These are phyloP conservation scores for Lecanicillium sp. DNA, from an alignment of 2,329 filamentous ascomycete genomes.

Conservation along the genomic window DNA sequence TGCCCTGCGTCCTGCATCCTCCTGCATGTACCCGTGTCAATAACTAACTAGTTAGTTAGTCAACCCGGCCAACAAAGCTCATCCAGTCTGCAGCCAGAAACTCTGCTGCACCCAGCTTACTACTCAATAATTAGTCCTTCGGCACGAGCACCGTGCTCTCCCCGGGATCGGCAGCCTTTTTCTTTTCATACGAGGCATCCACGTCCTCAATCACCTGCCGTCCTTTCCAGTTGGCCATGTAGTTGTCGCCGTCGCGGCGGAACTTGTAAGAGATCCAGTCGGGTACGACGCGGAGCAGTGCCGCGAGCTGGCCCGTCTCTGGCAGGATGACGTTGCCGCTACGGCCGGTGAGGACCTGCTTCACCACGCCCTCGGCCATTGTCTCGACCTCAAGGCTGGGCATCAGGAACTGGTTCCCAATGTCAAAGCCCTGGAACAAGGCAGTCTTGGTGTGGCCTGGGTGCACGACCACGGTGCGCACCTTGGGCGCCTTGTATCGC, in stretches of 20 bases:
- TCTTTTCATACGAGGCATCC: conserved; percentile 30
- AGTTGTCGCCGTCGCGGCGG: conserved; percentile 35
- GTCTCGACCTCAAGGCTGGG: conserved; percentile 33
- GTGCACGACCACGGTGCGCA: conserved; percentile 61
- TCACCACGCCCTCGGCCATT: conserved; percentile 42
- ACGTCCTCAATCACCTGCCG: conserved; percentile 43
- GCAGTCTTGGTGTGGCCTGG: conserved; percentile 38
- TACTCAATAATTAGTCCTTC: conserved; percentile 19
- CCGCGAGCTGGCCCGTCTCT: conserved; percentile 30
- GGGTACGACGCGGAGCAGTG: conserved; percentile 48
- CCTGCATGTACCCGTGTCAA: too few relatives aligned
- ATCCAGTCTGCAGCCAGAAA: too few relatives aligned
- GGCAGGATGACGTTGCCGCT: conserved; percentile 45
- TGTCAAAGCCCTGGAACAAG: conserved; percentile 45
- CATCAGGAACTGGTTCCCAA: conserved; percentile 36
- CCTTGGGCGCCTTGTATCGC: conserved; percentile 54
- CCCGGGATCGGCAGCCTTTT: conserved; percentile 22
- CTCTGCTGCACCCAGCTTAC: too few relatives aligned
- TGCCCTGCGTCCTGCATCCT: too few relatives aligned
- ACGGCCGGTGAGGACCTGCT: conserved; percentile 41
- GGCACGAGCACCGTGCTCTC: conserved; percentile 35
- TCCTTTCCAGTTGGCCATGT: conserved; percentile 40
- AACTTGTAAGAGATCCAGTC: conserved; percentile 55
- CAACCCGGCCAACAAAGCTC: too few relatives aligned
- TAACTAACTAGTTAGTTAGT: too few relatives aligned